phyloP scores from a whole-genome alignment of 345 rosid genomes.

The Erysimum cheiranthoides region DNA sequence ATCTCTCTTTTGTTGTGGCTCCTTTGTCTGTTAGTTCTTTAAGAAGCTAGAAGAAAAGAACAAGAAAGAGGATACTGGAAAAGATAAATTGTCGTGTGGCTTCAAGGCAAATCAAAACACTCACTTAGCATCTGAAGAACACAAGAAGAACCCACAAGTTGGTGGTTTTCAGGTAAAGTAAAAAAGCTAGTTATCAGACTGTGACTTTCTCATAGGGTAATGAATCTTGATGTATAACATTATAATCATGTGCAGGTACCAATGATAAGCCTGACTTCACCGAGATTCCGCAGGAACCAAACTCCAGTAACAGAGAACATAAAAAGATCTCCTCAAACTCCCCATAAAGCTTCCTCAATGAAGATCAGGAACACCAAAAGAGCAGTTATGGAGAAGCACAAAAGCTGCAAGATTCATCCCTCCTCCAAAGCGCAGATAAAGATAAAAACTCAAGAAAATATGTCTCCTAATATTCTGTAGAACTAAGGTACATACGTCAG shows the following conservation, averaged over 20 bases:
- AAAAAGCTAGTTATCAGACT: constrained; percentile 19
- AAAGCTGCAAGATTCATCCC: constrained; percentile 45
- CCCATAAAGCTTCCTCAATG: constrained; percentile 44
- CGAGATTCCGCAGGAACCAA: constrained; percentile 58
- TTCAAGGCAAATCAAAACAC: constrained; percentile 48
- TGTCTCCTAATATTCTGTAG: constrained; percentile 69
- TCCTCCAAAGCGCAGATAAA: constrained; percentile 38
- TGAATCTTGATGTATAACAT: constrained; percentile 25
- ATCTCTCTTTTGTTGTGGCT: constrained; percentile 24
- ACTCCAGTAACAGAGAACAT: constrained; percentile 42
- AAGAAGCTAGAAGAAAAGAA: constrained; percentile 72
- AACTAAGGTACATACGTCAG: constrained; percentile 9
- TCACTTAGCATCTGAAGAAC: constrained; percentile 13
- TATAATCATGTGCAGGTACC: constrained; percentile 52
- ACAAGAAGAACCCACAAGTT: constrained; percentile 31
- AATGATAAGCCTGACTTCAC: constrained; percentile 50
- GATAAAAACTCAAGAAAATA: constrained; percentile 63
- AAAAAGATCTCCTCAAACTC: constrained; percentile 48
- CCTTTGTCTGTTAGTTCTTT: constrained; percentile 53
- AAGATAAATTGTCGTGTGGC: constrained; percentile 46
- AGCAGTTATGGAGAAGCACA: constrained; percentile 43
- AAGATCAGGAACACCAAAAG: constrained; percentile 47
- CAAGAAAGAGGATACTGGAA: constrained; percentile 49
- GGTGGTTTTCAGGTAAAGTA: constrained; percentile 13
- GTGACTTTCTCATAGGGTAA: not conserved